Percentiles rank a stretch among this genome's conserved stretches.
Evolutionary conservation across 2,329 filamentous ascomycete genomes (phyloP).

Genomic region (Cytospora schulzeri): DNA sequence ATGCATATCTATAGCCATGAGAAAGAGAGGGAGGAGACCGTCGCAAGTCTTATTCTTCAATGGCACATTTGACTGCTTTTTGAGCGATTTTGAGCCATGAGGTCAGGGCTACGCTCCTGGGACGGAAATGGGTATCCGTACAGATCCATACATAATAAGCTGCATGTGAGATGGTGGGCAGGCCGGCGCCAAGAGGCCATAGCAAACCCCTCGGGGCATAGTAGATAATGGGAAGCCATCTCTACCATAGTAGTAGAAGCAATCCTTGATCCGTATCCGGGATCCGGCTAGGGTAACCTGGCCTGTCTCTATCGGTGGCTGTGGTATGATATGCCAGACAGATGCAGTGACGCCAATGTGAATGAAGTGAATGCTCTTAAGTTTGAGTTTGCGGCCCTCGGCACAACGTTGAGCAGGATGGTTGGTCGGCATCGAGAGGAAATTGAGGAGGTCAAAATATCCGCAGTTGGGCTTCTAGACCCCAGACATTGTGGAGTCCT

Average conservation of each 20-base stretch:
- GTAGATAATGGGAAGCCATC: background rate
- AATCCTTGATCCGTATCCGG: background rate
- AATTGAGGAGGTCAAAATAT: slow-evolving; percentile 24
- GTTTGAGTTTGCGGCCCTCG: background rate
- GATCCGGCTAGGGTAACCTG: background rate
- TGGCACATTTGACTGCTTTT: too few species aligned
- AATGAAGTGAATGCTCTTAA: background rate
- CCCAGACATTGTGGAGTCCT: slow-evolving; percentile 20
- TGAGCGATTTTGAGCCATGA: background rate
- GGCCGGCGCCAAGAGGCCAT: slow-evolving; percentile 13
- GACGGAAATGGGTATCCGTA: background rate
- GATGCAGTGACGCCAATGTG: background rate
- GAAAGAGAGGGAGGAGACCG: background rate
- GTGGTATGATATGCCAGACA: background rate
- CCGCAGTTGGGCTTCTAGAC: slow-evolving; percentile 28
- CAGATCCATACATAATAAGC: too few species aligned
- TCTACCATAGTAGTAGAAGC: background rate
- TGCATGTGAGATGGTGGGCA: slow-evolving; percentile 17
- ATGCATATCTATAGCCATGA: background rate
- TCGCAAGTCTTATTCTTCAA: too few species aligned
- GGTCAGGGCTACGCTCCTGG: background rate
- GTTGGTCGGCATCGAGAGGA: slow-evolving; percentile 7
- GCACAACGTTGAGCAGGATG: background rate
- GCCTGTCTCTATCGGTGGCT: background rate
- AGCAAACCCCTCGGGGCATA: background rate